Evolutionary conservation across 1,284 basidiomycete genomes (phyloP), one percentile per base, ranked within the genome.

Genomic region (Ceratobasidium sp.): DNA sequence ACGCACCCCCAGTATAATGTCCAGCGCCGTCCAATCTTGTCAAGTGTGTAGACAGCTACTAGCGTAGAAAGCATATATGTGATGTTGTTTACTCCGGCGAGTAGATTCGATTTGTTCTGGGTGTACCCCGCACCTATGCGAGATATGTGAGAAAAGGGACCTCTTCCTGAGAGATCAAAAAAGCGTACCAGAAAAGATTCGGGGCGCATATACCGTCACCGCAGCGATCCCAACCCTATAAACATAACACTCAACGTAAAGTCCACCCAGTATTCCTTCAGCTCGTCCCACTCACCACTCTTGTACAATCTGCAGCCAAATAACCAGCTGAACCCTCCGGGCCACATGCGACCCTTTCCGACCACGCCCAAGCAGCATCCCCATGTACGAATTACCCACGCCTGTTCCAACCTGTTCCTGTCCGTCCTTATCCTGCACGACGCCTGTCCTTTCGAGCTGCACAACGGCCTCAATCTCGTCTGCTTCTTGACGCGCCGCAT

Each of bases 221-320:
- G 87, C 87, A 29, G 87, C 86, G 54, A 88, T 87, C n/a, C 87
- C 87, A 22, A 85, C 85, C 87, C 87, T 87, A 81, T 82, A 68
- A 56, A 11, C 4, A 49, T 19, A 49, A 6, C 13, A 1, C 32
- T 3, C 17, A 15, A 37, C 3, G 8, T 37, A n/a, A 64, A 17
- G 43, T 54, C 57, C 44, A 52, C 22, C 13, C 7, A 22, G 13
- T 11, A 29, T 19, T 59, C 8, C 44, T 37, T 17, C n/a, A 34
- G 19, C 22, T n/a, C 49, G 29, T 76, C 22, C 19, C 25, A 65
- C 52, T 25, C 82, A 84, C 57, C 77, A 87, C 85, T 87, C 87
- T 78, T 88, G 87, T 11, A 88, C 80, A 70, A 88, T 87, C 79
- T 88, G 87, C 67, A 88, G 80, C 87, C 87, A 88, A 70, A 88